Evolutionary conservation across 805 yeast species (phyloP).

Genomic region (Candida manassasensis): DNA sequence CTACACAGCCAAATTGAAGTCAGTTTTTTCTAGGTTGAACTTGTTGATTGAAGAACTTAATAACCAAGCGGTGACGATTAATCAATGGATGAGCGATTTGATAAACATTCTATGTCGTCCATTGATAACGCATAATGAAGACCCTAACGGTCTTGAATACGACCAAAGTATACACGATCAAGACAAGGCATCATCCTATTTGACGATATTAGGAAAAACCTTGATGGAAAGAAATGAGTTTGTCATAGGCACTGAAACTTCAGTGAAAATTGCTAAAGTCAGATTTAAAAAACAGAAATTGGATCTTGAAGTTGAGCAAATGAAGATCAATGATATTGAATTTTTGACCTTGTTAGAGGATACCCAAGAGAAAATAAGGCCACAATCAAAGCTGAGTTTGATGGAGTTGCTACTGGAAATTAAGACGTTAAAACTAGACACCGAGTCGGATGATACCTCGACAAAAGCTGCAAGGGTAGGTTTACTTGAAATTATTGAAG

Average conservation of each 20-base stretch:
- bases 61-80: conserved; percentile 46
- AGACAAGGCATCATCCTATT: conserved; percentile 57
- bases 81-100: conserved; percentile 47
- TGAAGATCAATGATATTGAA: conserved; percentile 20
- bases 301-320: conserved; percentile 20
- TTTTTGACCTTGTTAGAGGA: conserved; percentile 22
- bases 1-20: conserved; percentile 17
- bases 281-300: conserved; percentile 16
- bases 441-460: conserved; percentile 12
- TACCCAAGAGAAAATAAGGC: conserved; percentile 21
- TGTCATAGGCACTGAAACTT: conserved; percentile 31
- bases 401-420: conserved; percentile 28
- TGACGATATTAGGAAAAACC: conserved; percentile 43
- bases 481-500: background rate
- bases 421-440: conserved; percentile 23
- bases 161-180: conserved; percentile 69
- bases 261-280: conserved; percentile 14
- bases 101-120: conserved; percentile 42
- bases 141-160: conserved; percentile 74
- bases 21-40: conserved; percentile 18
- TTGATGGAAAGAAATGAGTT: conserved; percentile 37
- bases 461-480: conserved; percentile 1
- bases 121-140: conserved; percentile 42
- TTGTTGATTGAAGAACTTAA: conserved; percentile 37
- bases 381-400: conserved; percentile 26